Base-by-base conservation (phyloP, 129 eudicot genomes). In the Glebionis coronaria region DNA sequence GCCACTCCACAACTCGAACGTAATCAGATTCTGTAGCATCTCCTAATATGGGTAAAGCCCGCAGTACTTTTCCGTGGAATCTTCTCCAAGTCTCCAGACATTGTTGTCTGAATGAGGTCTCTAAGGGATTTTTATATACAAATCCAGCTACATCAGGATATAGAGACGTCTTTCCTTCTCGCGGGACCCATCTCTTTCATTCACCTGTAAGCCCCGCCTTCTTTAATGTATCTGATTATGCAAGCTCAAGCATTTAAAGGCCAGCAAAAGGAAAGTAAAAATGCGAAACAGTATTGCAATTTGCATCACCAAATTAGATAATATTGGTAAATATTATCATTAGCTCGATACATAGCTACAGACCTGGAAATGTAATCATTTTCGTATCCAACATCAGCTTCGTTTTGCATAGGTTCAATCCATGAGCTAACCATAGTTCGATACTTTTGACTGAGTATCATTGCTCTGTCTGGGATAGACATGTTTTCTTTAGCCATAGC, bases 191-290 rank as follows among this genome's bases (percentile, higher is more conserved):
- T 45, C 98, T 82, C 73, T 88, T 88, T 58, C 98, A 95, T 20
- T 86, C 96, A 67, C 98, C 98, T 35, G 96, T 93, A 47, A 93
- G 95, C n/a, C 68, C 98, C 96, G 45, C 98, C 98, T 75, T 88
- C 98, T 46, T 75, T 91, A 15, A 88, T 56, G 46, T 88, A 93
- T 83, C 98, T 93, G 1, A 31, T 4, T 4, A 31, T 5, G 40
- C 1, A 31, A 31, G 40, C 40, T 31, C 40, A 1, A 31, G 8
- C 1, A 31, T 31, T 31, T 31, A 0, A 31, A 31, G 40, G 38
- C 38, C 0, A 31, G 38, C 38, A 0, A 31, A 0, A 31, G 40
- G 1, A 31, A 31, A 31, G 1, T 31, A 0, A 31, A 31, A 31
- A 31, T 0, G 40, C 40, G 0, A 31, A 31, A 6, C 40, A 31